These are phyloP conservation scores for Annulohypoxylon stygium DNA, from an alignment of 495 filamentous ascomycete genomes.

Conservation along the genomic window DNA sequence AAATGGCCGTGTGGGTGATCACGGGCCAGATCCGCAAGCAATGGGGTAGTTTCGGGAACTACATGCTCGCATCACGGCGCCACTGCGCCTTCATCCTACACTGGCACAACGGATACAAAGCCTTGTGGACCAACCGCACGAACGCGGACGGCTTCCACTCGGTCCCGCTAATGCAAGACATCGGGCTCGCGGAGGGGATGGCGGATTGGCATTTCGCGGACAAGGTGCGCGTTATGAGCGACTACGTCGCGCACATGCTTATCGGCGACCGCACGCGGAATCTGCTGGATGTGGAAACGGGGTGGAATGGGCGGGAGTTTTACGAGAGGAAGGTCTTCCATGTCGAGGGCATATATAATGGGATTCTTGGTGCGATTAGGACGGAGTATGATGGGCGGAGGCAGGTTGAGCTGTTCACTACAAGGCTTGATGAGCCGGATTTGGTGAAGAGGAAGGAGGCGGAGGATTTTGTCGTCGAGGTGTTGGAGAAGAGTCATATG, in stretches of 20 bases:
- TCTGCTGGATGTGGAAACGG: conserved; percentile 42
- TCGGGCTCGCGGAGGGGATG: conserved; percentile 41
- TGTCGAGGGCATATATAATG: conserved; percentile 36
- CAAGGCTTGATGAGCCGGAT: conserved; percentile 35
- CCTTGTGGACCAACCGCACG: conserved; percentile 52
- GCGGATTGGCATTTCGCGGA: conserved; percentile 36
- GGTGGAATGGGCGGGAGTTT: conserved; percentile 49
- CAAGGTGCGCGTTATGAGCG: conserved; percentile 39
- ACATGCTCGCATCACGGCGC: conserved; percentile 52
- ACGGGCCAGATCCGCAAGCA: conserved; percentile 40
- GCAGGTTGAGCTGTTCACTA: conserved; percentile 47
- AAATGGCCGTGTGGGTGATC: conserved; percentile 52
- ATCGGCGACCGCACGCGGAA: conserved; percentile 47
- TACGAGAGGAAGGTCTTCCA: conserved; percentile 44
- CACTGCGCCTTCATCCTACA: conserved; percentile 53
- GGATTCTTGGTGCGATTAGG: conserved; percentile 40
- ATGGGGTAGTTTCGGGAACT: conserved; percentile 53
- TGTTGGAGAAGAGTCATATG: conserved; percentile 45
- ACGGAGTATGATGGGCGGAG: conserved; percentile 41
- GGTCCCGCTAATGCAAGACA: conserved; percentile 49
- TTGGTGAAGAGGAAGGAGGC: conserved; percentile 33
- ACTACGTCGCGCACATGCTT: conserved; percentile 50
- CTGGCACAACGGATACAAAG: conserved; percentile 54
- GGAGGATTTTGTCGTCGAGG: conserved; percentile 42
- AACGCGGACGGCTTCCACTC: conserved; percentile 49